Conservation (phyloP, 108 stramenopile genomes). For the Phaeodactylum tricornutum region DNA sequence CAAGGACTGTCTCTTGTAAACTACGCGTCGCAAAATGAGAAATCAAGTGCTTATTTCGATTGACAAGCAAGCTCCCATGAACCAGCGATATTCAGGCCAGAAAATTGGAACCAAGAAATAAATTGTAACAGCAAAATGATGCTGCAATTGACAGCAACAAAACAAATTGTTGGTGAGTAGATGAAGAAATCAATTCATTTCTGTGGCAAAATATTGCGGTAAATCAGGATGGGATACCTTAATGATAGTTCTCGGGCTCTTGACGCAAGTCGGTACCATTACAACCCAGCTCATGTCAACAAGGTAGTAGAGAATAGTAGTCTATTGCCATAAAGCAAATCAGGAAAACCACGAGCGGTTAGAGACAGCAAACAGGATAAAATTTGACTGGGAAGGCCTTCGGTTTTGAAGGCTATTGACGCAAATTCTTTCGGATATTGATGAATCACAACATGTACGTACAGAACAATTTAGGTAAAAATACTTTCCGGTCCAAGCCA, state of each 20-base stretch:
- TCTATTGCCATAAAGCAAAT: too few relatives aligned
- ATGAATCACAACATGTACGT: too few relatives aligned
- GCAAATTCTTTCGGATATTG: too few relatives aligned
- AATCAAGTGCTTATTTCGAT: slow-evolving; percentile 86
- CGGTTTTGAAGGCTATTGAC: too few relatives aligned
- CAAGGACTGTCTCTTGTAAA: slow-evolving; percentile 66
- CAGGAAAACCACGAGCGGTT: too few relatives aligned
- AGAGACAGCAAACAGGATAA: too few relatives aligned
- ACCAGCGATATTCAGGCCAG: slow-evolving; percentile 37
- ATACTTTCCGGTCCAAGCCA: slow-evolving; percentile 10
- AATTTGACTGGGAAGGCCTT: too few relatives aligned
- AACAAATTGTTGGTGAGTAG: too few relatives aligned
- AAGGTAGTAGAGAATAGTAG: slow-evolving; percentile 50
- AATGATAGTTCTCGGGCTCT: slow-evolving; percentile 33
- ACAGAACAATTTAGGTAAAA: slow-evolving; percentile 27
- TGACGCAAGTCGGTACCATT: slow-evolving; percentile 44
- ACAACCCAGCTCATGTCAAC: slow-evolving; percentile 54
- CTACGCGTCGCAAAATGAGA: slow-evolving; percentile 75
- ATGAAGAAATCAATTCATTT: too few relatives aligned
- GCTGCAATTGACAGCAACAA: too few relatives aligned
- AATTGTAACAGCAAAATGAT: slow-evolving; percentile 62
- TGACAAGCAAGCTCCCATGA: slow-evolving; percentile 73
- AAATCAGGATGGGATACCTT: slow-evolving; percentile 19
- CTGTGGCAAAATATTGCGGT: too few relatives aligned
- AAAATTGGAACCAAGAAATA: slow-evolving; percentile 57